These are phyloP conservation scores for Teunomyces kruisii DNA, from an alignment of 805 yeast genomes.

Conservation along the genomic window DNA sequence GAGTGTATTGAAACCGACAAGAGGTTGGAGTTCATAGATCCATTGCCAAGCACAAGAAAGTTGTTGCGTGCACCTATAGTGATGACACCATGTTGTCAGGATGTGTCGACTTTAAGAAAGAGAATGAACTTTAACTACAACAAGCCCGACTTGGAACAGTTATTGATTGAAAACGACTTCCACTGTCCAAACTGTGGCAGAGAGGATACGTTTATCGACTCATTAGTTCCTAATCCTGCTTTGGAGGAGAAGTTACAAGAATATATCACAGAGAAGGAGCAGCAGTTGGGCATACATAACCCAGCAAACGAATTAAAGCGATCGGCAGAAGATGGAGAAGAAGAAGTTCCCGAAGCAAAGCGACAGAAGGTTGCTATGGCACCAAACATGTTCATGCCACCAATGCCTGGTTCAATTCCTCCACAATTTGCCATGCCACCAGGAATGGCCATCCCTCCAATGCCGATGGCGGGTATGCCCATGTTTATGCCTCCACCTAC, in stretches of 20 bases:
- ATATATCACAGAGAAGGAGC: constrained; percentile 41
- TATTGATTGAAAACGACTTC: constrained; percentile 78
- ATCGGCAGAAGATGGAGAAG: constrained; percentile 16
- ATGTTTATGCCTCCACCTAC: constrained; percentile 21
- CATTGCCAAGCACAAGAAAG: constrained; percentile 49
- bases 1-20: constrained; percentile 30
- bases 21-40: constrained; percentile 58
- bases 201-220: constrained; percentile 74
- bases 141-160: constrained; percentile 37
- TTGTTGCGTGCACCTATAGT: constrained; percentile 68
- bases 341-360: constrained; percentile 21
- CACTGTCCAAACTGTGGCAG: constrained; percentile 84
- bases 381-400: constrained; percentile 11
- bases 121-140: constrained; percentile 44
- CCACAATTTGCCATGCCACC: constrained; percentile 20
- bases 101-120: constrained; percentile 54
- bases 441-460: constrained; percentile 20
- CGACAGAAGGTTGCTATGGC: constrained; percentile 24
- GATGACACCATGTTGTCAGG: constrained; percentile 77
- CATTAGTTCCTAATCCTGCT: constrained; percentile 61
- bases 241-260: constrained; percentile 53
- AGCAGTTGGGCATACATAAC: constrained; percentile 35
- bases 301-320: constrained; percentile 25
- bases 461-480: constrained; percentile 18
- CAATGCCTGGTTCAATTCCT: constrained; percentile 13